Percentiles rank a stretch among this genome's conserved stretches.
phyloP scores from a whole-genome alignment of 129 eudicot species.

The Flaveria linearis region DNA sequence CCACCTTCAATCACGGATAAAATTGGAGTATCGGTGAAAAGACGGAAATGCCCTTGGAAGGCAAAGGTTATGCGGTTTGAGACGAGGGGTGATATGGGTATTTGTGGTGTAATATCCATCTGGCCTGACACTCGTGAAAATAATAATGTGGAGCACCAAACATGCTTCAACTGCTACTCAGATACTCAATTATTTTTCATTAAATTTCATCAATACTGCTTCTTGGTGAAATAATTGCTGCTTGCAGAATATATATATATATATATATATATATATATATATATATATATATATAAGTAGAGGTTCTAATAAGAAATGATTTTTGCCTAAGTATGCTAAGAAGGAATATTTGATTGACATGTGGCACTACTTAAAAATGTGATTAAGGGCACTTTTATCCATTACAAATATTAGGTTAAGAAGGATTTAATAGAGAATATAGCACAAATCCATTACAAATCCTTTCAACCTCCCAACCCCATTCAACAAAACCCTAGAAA shows the following conservation, averaged over 20 bases:
- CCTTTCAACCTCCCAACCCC: too few species aligned
- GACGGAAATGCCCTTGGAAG: slow-evolving; percentile 27
- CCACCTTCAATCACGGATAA: slow-evolving; percentile 45
- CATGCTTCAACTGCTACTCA: slow-evolving; percentile 55
- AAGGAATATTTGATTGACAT: too few species aligned
- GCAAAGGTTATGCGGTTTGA: neutral
- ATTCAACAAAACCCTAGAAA: too few species aligned
- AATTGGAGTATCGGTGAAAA: slow-evolving; percentile 18
- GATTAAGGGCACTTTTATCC: too few species aligned
- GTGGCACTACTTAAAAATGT: too few species aligned
- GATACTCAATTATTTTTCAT: slow-evolving; percentile 39
- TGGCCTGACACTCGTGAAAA: slow-evolving; percentile 44
- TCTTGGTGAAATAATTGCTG: slow-evolving; percentile 35
- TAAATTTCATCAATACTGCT: slow-evolving; percentile 19
- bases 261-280: too few species aligned
- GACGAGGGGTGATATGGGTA: slow-evolving; percentile 23
- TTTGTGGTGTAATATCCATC: slow-evolving; percentile 14
- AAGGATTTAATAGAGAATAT: too few species aligned
- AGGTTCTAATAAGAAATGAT: too few species aligned
- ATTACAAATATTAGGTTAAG: too few species aligned
- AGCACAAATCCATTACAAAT: too few species aligned
- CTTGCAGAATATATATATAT: neutral
- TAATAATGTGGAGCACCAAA: slow-evolving; percentile 37
- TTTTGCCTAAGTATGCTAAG: too few species aligned
- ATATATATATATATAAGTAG: too few species aligned